Base-by-base conservation (phyloP, 208 protist genomes). In the Acanthamoeba divionensis region DNA sequence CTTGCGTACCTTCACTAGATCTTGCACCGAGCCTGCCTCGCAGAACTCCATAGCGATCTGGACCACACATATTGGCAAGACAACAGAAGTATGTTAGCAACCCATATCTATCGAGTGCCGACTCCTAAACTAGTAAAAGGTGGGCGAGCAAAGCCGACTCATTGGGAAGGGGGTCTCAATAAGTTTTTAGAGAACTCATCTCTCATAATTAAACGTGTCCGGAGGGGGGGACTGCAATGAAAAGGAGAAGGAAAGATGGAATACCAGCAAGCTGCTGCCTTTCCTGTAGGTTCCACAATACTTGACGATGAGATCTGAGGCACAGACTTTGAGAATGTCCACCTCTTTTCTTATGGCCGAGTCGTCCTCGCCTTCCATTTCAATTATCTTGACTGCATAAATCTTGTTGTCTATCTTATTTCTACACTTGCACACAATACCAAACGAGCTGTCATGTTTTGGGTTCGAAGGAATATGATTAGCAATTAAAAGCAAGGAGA, bases 41-140 rank as follows among this genome's bases (percentile, higher is more conserved):
- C 93, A 95, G 75, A 93, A 96, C 89, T 96, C 94, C 93, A 96
- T 96, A 38, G 94, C 91, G 73, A 95, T 96, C 92, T 94, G 88
- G 45, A 26, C 36, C 0, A 12, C 21, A 10, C 9, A 41, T 41
- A 26, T 31, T 41, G 18, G 66, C 3, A 13, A 41, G 8, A 75
- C 66, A 33, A 7, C 12, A 5, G 62, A 29, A n/a, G n/a, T n/a
- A n/a, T n/a, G n/a, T n/a, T n/a, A n/a, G n/a, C n/a, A n/a, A n/a
- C n/a, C n/a, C n/a, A n/a, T n/a, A n/a, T n/a, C n/a, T n/a, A n/a
- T n/a, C n/a, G n/a, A n/a, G n/a, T n/a, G n/a, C n/a, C n/a, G n/a
- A n/a, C n/a, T n/a, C n/a, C n/a, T n/a, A n/a, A n/a, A n/a, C n/a
- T n/a, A n/a, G n/a, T n/a, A n/a, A n/a, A n/a, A n/a, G n/a, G n/a